A percentile compares a stretch with the other conserved stretches of the same genome.
Evolutionary conservation across 106 monocot genomes (phyloP).

Genomic region (Phalaenopsis equestris): DNA sequence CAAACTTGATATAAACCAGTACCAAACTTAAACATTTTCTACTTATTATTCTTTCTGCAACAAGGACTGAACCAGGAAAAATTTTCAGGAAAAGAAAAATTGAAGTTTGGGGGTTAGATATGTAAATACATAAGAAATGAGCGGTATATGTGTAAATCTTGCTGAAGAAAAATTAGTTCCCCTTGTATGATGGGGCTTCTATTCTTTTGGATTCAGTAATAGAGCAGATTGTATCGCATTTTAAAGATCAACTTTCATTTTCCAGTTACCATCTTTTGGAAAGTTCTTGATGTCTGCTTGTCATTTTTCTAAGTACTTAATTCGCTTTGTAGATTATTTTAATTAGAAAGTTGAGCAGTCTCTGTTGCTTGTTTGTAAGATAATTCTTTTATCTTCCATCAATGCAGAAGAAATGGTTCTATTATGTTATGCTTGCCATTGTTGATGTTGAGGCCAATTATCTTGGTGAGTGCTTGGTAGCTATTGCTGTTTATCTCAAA

Average conservation of each 20-base stretch:
- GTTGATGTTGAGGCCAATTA: conserved; percentile 94
- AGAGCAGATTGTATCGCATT: not conserved
- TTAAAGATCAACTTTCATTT: not conserved
- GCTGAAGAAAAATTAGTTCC: not conserved
- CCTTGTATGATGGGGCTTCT: not conserved
- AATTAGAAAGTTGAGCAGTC: not conserved
- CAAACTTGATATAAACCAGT: too few species aligned
- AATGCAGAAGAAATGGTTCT: conserved; percentile 83
- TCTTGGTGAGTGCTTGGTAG: conserved; percentile 38
- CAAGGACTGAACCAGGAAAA: too few species aligned
- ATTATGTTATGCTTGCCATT: conserved; percentile 68
- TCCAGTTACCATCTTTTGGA: not conserved
- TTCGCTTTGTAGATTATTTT: too few species aligned
- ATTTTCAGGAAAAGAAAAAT: too few species aligned
- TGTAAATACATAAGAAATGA: too few species aligned
- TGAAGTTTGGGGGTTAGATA: too few species aligned
- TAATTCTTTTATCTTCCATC: conserved; percentile 1
- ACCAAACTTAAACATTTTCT: too few species aligned
- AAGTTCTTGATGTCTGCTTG: not conserved
- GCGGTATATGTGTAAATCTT: not conserved
- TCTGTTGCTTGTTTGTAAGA: not conserved
- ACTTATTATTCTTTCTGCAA: too few species aligned
- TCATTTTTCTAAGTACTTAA: not conserved
- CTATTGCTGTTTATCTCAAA: too few species aligned
- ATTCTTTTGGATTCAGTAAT: too few species aligned